Conservation (phyloP, 371 early-diverging fungal genomes). For the Mortierella sp. region DNA sequence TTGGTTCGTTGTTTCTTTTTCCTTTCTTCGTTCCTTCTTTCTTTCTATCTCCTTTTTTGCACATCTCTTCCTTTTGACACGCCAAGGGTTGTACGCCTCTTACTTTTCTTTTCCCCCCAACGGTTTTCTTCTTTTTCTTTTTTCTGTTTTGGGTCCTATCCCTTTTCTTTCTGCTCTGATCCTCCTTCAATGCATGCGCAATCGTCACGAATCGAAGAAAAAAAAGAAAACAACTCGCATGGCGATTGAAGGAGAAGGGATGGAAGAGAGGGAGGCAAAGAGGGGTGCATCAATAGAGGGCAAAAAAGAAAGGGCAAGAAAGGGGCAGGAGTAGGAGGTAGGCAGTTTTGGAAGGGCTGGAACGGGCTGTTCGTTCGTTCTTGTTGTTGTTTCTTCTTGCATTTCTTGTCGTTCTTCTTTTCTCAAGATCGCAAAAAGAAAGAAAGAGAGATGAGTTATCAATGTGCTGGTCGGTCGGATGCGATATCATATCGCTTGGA, state of each 20-base stretch:
- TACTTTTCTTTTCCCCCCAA: not conserved
- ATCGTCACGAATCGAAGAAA: not conserved
- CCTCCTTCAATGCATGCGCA: not conserved
- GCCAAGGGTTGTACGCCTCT: not conserved
- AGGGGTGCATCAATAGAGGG: not conserved
- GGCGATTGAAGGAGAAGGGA: not conserved
- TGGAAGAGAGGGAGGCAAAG: not conserved
- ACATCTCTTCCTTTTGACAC: not conserved
- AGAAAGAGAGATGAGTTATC: not conserved
- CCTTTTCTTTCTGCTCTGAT: not conserved
- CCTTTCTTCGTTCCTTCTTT: not conserved
- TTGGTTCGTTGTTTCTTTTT: not conserved
- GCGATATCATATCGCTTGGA: slow-evolving; percentile 12
- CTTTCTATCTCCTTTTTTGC: not conserved
- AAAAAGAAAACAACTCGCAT: not conserved
- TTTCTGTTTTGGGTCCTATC: not conserved
- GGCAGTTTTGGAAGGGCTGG: slow-evolving; percentile 7
- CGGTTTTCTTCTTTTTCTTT: not conserved
- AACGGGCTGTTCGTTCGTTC: not conserved
- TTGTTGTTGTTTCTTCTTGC: not conserved
- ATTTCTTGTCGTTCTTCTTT: not conserved
- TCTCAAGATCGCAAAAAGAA: not conserved
- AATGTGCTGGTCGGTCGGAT: not conserved
- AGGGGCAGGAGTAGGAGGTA: not conserved
- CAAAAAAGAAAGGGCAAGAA: not conserved